Percentiles rank a stretch among this genome's conserved stretches.
phyloP scores from a whole-genome alignment of 768 basidiomycete genomes.

The Boletus rufocinnamomeus region DNA sequence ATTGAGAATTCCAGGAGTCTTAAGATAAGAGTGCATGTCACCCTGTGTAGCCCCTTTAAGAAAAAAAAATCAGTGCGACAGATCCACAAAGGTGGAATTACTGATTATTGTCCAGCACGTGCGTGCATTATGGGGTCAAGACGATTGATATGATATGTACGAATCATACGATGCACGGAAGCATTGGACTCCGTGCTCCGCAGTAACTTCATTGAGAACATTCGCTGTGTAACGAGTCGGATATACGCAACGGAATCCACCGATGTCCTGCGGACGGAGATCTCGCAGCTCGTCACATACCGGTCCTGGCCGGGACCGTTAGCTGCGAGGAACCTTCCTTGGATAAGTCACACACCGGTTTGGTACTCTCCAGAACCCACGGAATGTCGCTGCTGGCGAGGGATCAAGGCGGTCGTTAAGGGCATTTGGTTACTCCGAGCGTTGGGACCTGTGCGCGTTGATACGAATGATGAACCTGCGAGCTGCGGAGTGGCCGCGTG shows the following conservation, averaged over 20 bases:
- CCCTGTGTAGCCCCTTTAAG: not conserved
- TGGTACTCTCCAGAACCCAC: not conserved
- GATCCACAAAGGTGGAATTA: not conserved
- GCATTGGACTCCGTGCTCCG: not conserved
- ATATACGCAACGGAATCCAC: not conserved
- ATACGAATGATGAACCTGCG: not conserved
- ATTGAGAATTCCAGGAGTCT: not conserved
- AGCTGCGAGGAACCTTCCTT: conserved; percentile 12
- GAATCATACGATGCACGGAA: not conserved
- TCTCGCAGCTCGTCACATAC: not conserved
- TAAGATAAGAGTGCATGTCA: not conserved
- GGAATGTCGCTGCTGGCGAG: not conserved
- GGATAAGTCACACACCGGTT: not conserved
- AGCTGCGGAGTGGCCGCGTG: too few species aligned
- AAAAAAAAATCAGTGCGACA: not conserved
- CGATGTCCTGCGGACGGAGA: not conserved
- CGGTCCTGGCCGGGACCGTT: not conserved
- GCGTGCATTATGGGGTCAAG: not conserved
- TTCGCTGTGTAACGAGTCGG: not conserved
- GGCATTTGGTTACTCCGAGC: not conserved
- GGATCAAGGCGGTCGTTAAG: too few species aligned
- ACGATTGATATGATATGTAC: not conserved
- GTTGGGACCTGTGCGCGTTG: not conserved
- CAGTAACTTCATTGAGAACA: not conserved
- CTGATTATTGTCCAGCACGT: not conserved